Evolutionary conservation across 257 asterid species (phyloP).

Genomic region (Solanum tarapatanum): DNA sequence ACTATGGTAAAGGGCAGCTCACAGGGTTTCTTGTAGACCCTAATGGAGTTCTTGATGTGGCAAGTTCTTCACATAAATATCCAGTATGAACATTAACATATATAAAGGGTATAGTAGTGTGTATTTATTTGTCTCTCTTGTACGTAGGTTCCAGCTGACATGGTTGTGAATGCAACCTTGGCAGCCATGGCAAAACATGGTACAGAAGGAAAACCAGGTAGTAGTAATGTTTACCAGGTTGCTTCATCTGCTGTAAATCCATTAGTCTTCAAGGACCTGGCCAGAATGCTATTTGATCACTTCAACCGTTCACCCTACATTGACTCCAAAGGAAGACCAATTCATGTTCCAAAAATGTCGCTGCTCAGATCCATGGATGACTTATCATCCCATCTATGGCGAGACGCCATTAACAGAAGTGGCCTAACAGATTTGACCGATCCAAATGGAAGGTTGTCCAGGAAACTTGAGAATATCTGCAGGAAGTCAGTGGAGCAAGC

Average conservation of each 20-base stretch:
- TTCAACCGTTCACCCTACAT: constrained; percentile 55
- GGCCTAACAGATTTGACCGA: constrained; percentile 42
- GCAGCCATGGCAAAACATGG: constrained; percentile 99
- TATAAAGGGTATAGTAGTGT: background rate
- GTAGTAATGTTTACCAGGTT: constrained; percentile 41
- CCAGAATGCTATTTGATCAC: constrained; percentile 55
- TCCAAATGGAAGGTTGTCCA: constrained; percentile 42
- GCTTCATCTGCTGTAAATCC: constrained; percentile 93
- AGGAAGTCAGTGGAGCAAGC: constrained; percentile 87
- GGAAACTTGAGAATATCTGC: constrained; percentile 49
- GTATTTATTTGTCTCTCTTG: background rate
- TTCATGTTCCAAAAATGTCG: constrained; percentile 64
- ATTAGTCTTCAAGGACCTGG: constrained; percentile 56
- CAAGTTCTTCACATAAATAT: constrained; percentile 21
- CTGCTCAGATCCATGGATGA: constrained; percentile 84
- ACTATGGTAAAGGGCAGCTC: constrained; percentile 87
- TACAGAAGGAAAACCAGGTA: constrained; percentile 36
- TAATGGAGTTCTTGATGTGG: constrained; percentile 89
- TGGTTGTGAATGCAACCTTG: constrained; percentile 90
- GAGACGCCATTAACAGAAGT: constrained; percentile 42
- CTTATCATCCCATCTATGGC: constrained; percentile 69
- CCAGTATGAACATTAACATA: background rate
- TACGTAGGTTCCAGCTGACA: constrained; percentile 82
- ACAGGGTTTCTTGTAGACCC: constrained; percentile 92
- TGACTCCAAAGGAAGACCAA: constrained; percentile 59